Conservation (phyloP, 2,329 filamentous ascomycete species). For the Diplodia sapinea region DNA sequence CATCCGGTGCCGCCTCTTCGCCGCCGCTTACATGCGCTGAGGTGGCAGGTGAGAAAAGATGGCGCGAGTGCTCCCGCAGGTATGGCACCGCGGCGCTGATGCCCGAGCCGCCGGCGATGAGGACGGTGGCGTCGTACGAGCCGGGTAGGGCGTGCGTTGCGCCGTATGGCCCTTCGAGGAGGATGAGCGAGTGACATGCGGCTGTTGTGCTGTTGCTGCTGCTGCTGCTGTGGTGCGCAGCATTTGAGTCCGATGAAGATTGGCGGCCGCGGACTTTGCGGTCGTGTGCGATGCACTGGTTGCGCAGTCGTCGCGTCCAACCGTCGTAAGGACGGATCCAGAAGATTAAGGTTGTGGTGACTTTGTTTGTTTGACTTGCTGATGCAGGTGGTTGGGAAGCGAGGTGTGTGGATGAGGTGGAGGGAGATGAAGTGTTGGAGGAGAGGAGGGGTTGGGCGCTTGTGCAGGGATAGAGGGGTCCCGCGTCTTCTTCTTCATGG, state of each 20-base stretch:
- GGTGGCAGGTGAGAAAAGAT: too few relatives aligned
- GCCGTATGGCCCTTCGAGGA: conserved; percentile 60
- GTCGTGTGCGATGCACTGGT: conserved; percentile 40
- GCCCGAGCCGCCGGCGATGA: conserved; percentile 47
- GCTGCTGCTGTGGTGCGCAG: background rate
- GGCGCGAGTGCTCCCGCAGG: conserved; percentile 33
- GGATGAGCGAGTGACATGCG: conserved; percentile 43
- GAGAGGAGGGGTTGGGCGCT: conserved; percentile 18
- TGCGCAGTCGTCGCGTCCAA: conserved; percentile 55
- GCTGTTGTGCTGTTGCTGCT: background rate
- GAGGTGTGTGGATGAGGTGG: conserved; percentile 31
- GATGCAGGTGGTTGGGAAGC: conserved; percentile 34
- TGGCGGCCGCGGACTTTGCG: background rate
- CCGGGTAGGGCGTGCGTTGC: conserved; percentile 48
- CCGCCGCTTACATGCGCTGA: background rate
- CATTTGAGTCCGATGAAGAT: background rate
- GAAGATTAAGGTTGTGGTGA: conserved; percentile 49
- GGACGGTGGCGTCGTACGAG: conserved; percentile 48
- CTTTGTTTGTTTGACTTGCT: conserved; percentile 33
- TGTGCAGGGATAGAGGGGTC: background rate
- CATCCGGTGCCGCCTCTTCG: background rate
- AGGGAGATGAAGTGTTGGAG: background rate
- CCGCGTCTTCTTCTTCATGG: background rate
- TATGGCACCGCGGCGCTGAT: conserved; percentile 45
- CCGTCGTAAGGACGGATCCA: conserved; percentile 59